Evolutionary conservation across 2,329 filamentous ascomycete genomes (phyloP).

Genomic region (Hypoxylon sp.): DNA sequence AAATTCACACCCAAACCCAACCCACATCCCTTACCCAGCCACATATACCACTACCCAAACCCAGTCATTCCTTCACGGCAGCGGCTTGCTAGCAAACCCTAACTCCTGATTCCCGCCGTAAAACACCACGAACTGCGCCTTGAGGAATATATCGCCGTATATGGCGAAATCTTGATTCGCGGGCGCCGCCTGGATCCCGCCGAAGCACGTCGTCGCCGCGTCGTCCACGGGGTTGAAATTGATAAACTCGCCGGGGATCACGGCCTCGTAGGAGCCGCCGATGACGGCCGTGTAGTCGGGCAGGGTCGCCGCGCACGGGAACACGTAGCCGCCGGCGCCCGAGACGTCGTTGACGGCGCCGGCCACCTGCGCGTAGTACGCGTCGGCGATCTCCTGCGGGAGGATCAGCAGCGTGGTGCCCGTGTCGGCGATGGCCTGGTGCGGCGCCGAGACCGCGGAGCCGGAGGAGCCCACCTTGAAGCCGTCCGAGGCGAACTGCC

Average conservation of each 20-base stretch:
- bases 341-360: constrained; percentile 58
- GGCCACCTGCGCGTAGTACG: constrained; percentile 68
- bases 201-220: constrained; percentile 69
- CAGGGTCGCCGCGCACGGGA: constrained; percentile 66
- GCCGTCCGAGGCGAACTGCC: constrained; percentile 69
- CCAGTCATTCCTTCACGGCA: constrained; percentile 26
- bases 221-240: constrained; percentile 60
- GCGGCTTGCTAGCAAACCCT: constrained; percentile 59
- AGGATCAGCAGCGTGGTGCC: constrained; percentile 73
- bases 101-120: constrained; percentile 60
- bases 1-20: not conserved
- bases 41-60: not conserved
- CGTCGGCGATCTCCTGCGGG: constrained; percentile 60
- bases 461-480: constrained; percentile 62
- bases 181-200: constrained; percentile 70
- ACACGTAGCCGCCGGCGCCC: constrained; percentile 66
- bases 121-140: constrained; percentile 75
- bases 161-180: constrained; percentile 70
- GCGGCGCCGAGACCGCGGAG: constrained; percentile 31
- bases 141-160: constrained; percentile 77
- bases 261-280: constrained; percentile 43
- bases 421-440: constrained; percentile 67
- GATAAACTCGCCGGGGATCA: constrained; percentile 54
- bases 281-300: constrained; percentile 51
- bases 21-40: no score